Base-by-base conservation (phyloP, 164 flowering plant species). In the Warburgia ugandensis region DNA sequence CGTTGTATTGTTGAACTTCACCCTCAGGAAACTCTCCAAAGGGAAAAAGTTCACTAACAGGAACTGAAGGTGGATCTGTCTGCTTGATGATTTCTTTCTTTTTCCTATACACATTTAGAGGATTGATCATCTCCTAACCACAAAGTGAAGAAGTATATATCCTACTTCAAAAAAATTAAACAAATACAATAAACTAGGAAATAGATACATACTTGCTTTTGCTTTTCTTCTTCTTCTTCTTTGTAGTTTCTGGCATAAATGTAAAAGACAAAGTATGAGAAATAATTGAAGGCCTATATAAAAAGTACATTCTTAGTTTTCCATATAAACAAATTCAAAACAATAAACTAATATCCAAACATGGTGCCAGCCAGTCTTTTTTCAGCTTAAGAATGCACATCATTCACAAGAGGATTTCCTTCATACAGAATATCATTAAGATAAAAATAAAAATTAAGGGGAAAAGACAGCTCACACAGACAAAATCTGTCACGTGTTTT, bases 1-100 rank as follows among this genome's bases (percentile, higher is more conserved):
- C 95, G 58, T 80, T 88, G 60, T 86, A 88, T 45, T 84, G 85
- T 64, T 92, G 99, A 69, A 88, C 81, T 84, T 92, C 95, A 55
- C 99, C 99, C 72, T 80, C 94, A 35, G 94, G 99, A 67, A 92
- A 92, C 41, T 88, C 97, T 54, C 95, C 89, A 55, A 94, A 79
- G 41, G 91, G 85, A 49, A 88, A 92, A 59, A 92, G 84, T 2
- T 88, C 89, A 62, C 37, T 25, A 26, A 92, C 73, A 38, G 99
- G 87, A 63, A 92, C 74, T 16, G 99, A 63, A 39, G 99, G 99
- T 17, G 97, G 95, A 73, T 86, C 81, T 45, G 95, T 88, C 66
- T 92, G 99, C 65, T 68, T 61, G 4, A 67, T 73, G n/a, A 67
- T 49, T 59, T 78, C 96, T 68, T 85, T 87, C 80, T 92, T 92